Evolutionary conservation across 1,139 yeast species (phyloP).

Genomic region (Geotrichum macrosporum): DNA sequence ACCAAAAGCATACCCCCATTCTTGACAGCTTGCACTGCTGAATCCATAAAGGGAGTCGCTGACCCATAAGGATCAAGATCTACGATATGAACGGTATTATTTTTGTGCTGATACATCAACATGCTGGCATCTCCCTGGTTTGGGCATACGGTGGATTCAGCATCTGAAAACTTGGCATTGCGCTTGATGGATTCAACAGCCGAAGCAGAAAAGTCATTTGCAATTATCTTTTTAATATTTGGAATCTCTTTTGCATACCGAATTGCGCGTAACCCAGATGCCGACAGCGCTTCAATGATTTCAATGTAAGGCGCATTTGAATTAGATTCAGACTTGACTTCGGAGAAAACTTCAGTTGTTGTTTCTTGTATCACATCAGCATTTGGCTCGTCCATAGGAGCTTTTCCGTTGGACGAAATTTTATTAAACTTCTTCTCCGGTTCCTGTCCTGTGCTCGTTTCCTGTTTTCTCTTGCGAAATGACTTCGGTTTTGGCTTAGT

Average conservation of each 20-base stretch:
- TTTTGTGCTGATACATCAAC: conserved; percentile 57
- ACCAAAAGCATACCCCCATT: conserved; percentile 83
- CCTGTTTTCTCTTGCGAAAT: conserved; percentile 14
- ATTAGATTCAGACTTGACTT: conserved; percentile 16
- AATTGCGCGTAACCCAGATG: conserved; percentile 91
- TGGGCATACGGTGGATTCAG: conserved; percentile 52
- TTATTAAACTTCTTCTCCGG: conserved; percentile 10
- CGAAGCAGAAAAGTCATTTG: conserved; percentile 79
- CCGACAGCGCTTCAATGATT: conserved; percentile 85
- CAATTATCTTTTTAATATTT: conserved; percentile 62
- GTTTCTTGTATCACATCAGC: conserved; percentile 14
- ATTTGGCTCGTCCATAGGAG: conserved; percentile 13
- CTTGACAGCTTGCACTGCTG: conserved; percentile 74
- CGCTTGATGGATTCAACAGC: conserved; percentile 81
- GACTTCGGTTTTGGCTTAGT: conserved; percentile 30
- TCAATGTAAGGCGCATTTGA: conserved; percentile 50
- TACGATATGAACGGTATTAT: conserved; percentile 59
- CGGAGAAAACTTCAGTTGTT: too few species aligned
- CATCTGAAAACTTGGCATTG: conserved; percentile 64
- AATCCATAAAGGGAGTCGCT: conserved; percentile 89
- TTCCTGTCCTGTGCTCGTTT: conserved; percentile 6
- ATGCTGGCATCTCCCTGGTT: conserved; percentile 86
- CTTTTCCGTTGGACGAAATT: conserved; percentile 26
- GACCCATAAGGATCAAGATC: conserved; percentile 98
- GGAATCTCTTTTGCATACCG: conserved; percentile 91